Evolutionary conservation across 1,284 basidiomycete species (phyloP), one percentile per base, ranked within the genome.

Genomic region (Waitea zeae): DNA sequence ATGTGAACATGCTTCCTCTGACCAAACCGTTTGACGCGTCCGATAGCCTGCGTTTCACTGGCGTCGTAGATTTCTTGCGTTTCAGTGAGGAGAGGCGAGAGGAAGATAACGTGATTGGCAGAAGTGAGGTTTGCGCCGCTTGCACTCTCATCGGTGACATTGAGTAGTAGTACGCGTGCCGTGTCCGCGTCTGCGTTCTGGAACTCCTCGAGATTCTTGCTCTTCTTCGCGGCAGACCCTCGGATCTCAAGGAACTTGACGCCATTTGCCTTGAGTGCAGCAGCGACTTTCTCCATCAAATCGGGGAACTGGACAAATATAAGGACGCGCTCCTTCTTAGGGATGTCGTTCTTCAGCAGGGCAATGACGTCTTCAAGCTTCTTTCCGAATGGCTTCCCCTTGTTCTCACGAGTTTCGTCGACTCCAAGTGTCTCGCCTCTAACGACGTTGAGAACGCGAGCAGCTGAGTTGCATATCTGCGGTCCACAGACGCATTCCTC

Each of bases 261-360:
- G 13, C 70, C 67, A 47, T 87, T 69, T 30, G 69, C 66, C 1
- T 53, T 58, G 40, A 96, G 67, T 0, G 87, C 86, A 40, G 89
- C 82, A 4, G 73, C 73, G 26, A 95, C 83, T 53, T 93, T 95
- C 49, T 74, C 73, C 63, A 82, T 84, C 40, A 96, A 66, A 52
- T 95, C 92, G 6, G 76, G 78, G 64, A 93, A 96, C 48, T 96
- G 90, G 11, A 93, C 81, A 53, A 96, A 96, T 36, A 96, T 71
- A 27, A 96, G 67, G 11, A 92, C 68, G 2, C 87, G 76, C 44
- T 95, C 87, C 12, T 75, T 60, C 43, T 70, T 66, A 1, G 81
- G 74, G 17, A 92, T 68, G 26, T 59, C 52, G 36, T 70, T 66
- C 73, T 76, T 76, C 56, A 96, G 81, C 41, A 95, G 56, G 20